Percentiles rank a stretch among this genome's conserved stretches.
These are phyloP conservation scores for Collybiopsis confluens DNA, from an alignment of 768 basidiomycete species.

Conservation along the genomic window DNA sequence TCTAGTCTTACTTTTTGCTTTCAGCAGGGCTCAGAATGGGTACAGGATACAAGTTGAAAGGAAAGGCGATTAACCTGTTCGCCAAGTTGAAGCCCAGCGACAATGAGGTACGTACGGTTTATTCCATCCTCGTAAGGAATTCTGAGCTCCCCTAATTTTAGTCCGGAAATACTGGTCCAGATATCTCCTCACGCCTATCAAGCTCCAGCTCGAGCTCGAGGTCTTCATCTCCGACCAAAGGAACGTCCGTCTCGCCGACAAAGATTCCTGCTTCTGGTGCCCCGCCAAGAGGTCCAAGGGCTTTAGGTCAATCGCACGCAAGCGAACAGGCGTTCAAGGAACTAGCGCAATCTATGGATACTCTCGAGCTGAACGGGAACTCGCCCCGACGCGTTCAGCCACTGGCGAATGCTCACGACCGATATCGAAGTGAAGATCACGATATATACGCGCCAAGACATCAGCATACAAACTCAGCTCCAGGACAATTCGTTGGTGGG, in stretches of 20 bases:
- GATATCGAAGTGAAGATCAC: neutral
- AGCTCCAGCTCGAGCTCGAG: neutral
- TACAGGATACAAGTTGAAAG: constrained; percentile 10
- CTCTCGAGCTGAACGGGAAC: constrained; percentile 25
- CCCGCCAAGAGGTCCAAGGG: neutral
- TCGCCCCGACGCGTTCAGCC: neutral
- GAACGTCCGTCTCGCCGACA: neutral
- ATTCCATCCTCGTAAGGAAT: neutral
- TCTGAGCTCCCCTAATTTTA: neutral
- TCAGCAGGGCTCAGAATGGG: constrained; percentile 4
- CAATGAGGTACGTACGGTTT: neutral
- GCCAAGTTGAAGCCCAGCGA: constrained; percentile 8
- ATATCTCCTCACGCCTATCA: neutral
- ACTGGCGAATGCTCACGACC: neutral
- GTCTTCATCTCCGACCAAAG: neutral
- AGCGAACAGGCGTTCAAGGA: neutral
- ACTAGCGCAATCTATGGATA: constrained; percentile 28
- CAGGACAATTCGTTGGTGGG: constrained; percentile 43
- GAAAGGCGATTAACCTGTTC: constrained; percentile 10
- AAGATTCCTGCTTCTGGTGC: constrained; percentile 5
- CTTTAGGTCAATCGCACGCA: neutral
- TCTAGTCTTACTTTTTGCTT: neutral
- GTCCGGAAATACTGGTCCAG: constrained; percentile 1
- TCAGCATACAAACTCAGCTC: neutral
- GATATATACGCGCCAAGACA: neutral